Base-by-base conservation (phyloP, 805 yeast species). In the Starmerella vaccinii region DNA sequence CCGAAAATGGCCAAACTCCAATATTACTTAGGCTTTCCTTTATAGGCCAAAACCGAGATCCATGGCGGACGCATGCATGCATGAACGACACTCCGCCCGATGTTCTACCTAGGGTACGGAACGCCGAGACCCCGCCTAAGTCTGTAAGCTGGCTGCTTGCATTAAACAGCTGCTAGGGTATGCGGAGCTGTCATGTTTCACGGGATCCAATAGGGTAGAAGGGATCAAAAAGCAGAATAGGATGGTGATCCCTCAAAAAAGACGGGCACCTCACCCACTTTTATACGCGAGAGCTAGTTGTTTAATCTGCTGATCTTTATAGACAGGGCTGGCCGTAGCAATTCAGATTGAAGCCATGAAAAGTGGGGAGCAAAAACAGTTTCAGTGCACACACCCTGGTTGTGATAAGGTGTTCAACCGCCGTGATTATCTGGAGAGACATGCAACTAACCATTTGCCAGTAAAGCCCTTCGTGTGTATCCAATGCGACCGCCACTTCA, bases 401-500 rank as follows among this genome's bases (percentile, higher is more conserved):
- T 65, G 69, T 53, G 58, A 51, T 34, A 65, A 65, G 52, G 61
- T 61, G 46, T 65, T 65, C 54, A 64, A 64, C 47, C 61, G 69
- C 10, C 52, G 67, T 4, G 69, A 65, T 51, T 65, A 65, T 43
- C 56, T 65, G 27, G 68, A 65, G 49, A 52, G 69, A 8, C 70
- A 66, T 49, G 62, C 68, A 21, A 64, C 65, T n/a, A 66, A 66
- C 53, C 69, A 65, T 47, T 55, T 65, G 16, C 57, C 58, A 3
- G 62, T 65, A n/a, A 65, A 65, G 54, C 69, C 69, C 16, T 65
- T 42, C 47, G 51, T 56, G 43, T 66, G 70, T 47, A 49, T 55
- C 22, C 60, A 60, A 18, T 66, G 70, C 57, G 56, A 64, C 52
- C 61, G 69, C 8, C 64, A 63, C 45, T 66, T 65, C 52, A 59